A percentile compares a stretch with the other conserved stretches of the same genome.
Conservation (phyloP, 345 rosid species). For the Carallia pectinifolia region DNA sequence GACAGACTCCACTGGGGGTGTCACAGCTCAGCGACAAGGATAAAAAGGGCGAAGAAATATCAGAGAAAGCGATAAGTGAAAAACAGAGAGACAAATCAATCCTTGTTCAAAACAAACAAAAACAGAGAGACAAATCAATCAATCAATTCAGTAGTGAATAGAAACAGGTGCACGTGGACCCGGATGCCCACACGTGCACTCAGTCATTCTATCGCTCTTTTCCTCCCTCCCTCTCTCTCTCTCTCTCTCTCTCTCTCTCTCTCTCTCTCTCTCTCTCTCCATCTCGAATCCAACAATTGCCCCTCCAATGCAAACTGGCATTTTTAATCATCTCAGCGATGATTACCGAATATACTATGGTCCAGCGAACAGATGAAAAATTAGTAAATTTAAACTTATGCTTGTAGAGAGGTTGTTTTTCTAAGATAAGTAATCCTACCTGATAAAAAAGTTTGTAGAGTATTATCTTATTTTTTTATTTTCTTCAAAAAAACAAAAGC, state of each 20-base stretch:
- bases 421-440: too few relatives aligned
- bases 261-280: neutral
- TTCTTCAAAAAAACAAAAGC: too few relatives aligned
- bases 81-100: neutral
- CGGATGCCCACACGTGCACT: conserved; percentile 21
- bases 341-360: too few relatives aligned
- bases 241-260: neutral
- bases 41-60: neutral
- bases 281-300: too few relatives aligned
- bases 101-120: too few relatives aligned
- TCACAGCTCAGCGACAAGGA: neutral
- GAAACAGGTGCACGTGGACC: conserved; percentile 13
- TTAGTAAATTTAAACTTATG: too few relatives aligned
- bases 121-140: neutral
- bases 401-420: too few relatives aligned
- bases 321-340: too few relatives aligned
- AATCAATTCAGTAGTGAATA: neutral
- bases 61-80: neutral
- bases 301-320: too few relatives aligned
- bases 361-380: too few relatives aligned
- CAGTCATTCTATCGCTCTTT: neutral
- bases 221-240: neutral
- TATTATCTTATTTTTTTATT: too few relatives aligned
- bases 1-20: neutral
- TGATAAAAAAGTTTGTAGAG: too few relatives aligned